phyloP scores from a whole-genome alignment of 2,329 filamentous ascomycete species.

The Aspergillus versicolor region DNA sequence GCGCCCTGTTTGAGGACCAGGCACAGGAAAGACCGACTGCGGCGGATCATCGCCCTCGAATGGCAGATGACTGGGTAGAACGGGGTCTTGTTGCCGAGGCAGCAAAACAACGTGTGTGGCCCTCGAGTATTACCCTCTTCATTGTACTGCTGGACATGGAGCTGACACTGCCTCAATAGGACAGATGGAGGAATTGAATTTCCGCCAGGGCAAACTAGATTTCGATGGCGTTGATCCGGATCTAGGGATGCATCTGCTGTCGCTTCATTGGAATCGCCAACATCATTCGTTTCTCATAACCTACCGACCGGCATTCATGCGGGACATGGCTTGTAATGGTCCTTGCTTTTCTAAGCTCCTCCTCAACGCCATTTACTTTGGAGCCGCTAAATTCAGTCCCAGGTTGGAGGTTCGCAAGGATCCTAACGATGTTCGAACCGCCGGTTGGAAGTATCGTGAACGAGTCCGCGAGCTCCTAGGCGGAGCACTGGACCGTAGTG shows the following conservation, averaged over 20 bases:
- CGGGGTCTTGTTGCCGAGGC: neutral
- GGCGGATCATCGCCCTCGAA: neutral
- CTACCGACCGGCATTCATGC: slow-evolving; percentile 16
- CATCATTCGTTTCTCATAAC: slow-evolving; percentile 49
- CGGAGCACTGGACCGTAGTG: slow-evolving; percentile 47
- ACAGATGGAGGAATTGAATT: slow-evolving; percentile 53
- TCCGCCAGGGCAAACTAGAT: slow-evolving; percentile 42
- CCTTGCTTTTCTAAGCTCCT: slow-evolving; percentile 55
- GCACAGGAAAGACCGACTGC: neutral
- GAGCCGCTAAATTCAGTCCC: slow-evolving; percentile 48
- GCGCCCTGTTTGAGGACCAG: neutral
- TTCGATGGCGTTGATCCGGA: slow-evolving; percentile 57
- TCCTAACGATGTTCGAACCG: slow-evolving; percentile 47
- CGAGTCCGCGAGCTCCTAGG: slow-evolving; percentile 50
- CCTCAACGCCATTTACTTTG: slow-evolving; percentile 52
- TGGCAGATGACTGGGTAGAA: neutral
- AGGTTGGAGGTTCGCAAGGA: slow-evolving; percentile 48
- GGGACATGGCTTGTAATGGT: slow-evolving; percentile 28
- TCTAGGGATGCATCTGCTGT: slow-evolving; percentile 53
- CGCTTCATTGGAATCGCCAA: slow-evolving; percentile 56
- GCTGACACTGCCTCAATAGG: slow-evolving; percentile 21
- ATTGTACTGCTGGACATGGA: neutral
- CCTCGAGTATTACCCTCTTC: neutral
- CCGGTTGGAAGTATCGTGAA: slow-evolving; percentile 50
- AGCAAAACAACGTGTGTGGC: neutral